Evolutionary conservation across 805 yeast species (phyloP).

Genomic region (Pichia membranifaciens): DNA sequence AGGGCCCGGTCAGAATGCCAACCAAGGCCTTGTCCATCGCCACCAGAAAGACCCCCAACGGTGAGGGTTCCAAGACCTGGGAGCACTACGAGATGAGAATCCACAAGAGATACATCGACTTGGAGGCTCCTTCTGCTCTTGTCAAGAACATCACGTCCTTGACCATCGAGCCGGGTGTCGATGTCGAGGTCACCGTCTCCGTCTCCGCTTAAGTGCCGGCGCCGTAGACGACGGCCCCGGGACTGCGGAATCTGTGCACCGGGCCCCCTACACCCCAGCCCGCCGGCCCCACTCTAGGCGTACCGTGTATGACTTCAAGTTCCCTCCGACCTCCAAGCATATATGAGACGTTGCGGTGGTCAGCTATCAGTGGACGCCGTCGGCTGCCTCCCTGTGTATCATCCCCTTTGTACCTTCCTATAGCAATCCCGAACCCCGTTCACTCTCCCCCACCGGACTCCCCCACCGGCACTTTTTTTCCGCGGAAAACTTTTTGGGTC

Average conservation of each 20-base stretch:
- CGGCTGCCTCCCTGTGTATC: background rate
- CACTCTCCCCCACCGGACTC: no score
- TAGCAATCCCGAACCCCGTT: no score
- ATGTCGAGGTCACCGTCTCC: constrained; percentile 90
- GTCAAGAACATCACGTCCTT: constrained; percentile 96
- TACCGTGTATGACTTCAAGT: constrained; percentile 41
- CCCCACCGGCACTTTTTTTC: no score
- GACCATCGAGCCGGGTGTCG: constrained; percentile 99
- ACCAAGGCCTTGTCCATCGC: constrained; percentile 96
- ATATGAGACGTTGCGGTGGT: constrained; percentile 51
- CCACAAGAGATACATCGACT: constrained; percentile 99
- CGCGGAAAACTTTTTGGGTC: no score
- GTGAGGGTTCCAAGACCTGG: constrained; percentile 99
- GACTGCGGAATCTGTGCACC: no score
- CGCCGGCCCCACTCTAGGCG: constrained; percentile 54
- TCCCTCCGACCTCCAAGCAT: constrained; percentile 16
- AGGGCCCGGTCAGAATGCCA: constrained; percentile 99
- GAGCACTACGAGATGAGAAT: constrained; percentile 99
- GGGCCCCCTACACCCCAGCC: constrained; percentile 13
- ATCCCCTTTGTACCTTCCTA: no score
- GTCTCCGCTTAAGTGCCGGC: constrained; percentile 71
- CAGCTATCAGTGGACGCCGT: constrained; percentile 44
- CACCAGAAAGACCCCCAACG: constrained; percentile 99
- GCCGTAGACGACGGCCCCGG: no score
- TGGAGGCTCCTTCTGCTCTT: constrained; percentile 90